phyloP scores from a whole-genome alignment of 129 eudicot species.

The Chrysanthemum seticuspe region DNA sequence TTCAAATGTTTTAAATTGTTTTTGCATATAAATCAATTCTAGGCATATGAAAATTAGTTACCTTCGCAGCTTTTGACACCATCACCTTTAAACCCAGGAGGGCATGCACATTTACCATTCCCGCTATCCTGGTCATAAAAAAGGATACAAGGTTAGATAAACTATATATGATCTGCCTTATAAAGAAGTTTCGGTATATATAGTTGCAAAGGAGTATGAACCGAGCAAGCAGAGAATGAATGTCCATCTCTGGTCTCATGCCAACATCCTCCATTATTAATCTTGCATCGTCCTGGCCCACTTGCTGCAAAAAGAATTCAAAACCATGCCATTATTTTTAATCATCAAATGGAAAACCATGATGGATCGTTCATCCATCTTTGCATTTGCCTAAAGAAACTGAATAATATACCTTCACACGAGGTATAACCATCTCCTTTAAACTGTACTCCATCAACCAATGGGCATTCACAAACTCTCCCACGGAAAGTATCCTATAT shows the following conservation, averaged over 20 bases:
- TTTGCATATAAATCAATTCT: neutral
- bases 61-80: slow-evolving; percentile 86
- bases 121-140: slow-evolving; percentile 52
- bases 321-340: neutral
- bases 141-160: slow-evolving; percentile 11
- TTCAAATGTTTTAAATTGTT: neutral
- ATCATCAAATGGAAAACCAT: too few relatives aligned
- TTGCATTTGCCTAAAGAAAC: slow-evolving; percentile 1
- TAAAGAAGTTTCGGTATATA: neutral
- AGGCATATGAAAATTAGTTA: slow-evolving; percentile 32
- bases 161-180: neutral
- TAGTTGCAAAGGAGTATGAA: slow-evolving; percentile 11
- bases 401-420: slow-evolving; percentile 57
- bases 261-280: slow-evolving; percentile 97
- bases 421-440: slow-evolving; percentile 87
- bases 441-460: slow-evolving; percentile 81
- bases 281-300: slow-evolving; percentile 93
- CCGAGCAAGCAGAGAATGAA: slow-evolving; percentile 85
- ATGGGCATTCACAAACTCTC: slow-evolving; percentile 94
- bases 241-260: slow-evolving; percentile 69
- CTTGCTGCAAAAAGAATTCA: slow-evolving; percentile 46
- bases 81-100: slow-evolving; percentile 84
- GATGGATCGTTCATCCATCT: neutral
- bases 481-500: slow-evolving; percentile 85
- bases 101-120: slow-evolving; percentile 80